Evolutionary conservation across 345 rosid genomes (phyloP).

Genomic region (Balakata baccata): DNA sequence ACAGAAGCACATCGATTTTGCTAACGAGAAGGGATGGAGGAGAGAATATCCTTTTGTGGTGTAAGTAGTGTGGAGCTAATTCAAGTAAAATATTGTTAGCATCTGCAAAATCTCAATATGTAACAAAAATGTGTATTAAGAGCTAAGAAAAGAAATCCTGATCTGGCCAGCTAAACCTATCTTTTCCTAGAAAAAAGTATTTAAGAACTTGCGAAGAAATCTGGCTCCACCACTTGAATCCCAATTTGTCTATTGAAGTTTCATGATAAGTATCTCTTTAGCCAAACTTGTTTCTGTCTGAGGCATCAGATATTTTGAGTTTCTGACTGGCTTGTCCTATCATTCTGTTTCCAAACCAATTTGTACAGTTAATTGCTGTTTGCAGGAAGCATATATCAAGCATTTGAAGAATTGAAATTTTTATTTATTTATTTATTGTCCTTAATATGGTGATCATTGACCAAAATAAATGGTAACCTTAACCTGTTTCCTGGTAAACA

Average conservation of each 20-base stretch:
- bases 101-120: not conserved
- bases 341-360: not conserved
- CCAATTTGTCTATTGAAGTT: not conserved
- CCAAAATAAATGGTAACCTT: slow-evolving; percentile 20
- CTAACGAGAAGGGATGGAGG: slow-evolving; percentile 33
- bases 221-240: not conserved
- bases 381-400: not conserved
- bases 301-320: not conserved
- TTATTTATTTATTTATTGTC: not conserved
- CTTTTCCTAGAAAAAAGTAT: not conserved
- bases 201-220: not conserved
- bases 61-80: not conserved
- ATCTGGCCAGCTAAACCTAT: too few relatives aligned
- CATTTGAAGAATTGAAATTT: not conserved
- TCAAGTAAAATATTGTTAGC: not conserved
- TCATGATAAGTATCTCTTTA: not conserved
- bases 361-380: not conserved
- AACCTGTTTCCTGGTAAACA: slow-evolving; percentile 15
- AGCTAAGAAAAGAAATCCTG: too few relatives aligned
- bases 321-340: not conserved
- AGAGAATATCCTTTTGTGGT: slow-evolving; percentile 32
- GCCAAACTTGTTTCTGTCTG: not conserved
- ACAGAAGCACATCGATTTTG: slow-evolving; percentile 23
- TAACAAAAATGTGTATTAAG: not conserved
- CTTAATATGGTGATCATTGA: not conserved